Conservation (phyloP, 31 red algal genomes). For the Endocladia muricata region DNA sequence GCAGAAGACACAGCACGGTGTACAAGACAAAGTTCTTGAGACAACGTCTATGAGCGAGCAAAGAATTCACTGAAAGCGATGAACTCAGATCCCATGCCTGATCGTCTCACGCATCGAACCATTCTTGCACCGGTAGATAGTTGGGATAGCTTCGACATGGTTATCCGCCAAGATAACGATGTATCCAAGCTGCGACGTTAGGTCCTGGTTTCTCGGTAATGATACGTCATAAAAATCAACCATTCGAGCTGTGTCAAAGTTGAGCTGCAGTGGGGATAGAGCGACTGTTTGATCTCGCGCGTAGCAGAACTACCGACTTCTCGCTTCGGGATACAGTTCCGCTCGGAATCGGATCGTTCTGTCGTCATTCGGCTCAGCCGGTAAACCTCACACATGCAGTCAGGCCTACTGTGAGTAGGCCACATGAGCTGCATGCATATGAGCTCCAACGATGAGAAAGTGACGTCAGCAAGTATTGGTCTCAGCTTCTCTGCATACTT, state of each 20-base stretch:
- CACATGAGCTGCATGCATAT: conserved; percentile 10
- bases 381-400: background rate
- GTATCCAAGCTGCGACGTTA: background rate
- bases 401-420: conserved; percentile 3
- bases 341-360: background rate
- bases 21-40: too few relatives aligned
- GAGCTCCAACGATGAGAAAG: background rate
- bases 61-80: too few relatives aligned
- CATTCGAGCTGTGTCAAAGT: background rate
- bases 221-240: conserved; percentile 28
- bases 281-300: background rate
- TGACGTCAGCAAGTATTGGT: background rate
- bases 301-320: background rate
- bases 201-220: background rate
- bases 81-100: too few relatives aligned
- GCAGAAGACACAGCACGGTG: too few relatives aligned
- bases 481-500: background rate
- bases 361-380: conserved; percentile 3
- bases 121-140: too few relatives aligned
- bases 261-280: background rate
- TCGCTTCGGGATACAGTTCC: background rate
- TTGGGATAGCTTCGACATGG: too few relatives aligned
- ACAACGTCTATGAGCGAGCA: too few relatives aligned
- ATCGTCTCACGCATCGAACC: too few relatives aligned
- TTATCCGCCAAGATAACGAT: too few relatives aligned